Percentiles rank a stretch among this genome's conserved stretches.
Evolutionary conservation across 2,329 filamentous ascomycete genomes (phyloP).

Genomic region (Colletotrichum musicola): DNA sequence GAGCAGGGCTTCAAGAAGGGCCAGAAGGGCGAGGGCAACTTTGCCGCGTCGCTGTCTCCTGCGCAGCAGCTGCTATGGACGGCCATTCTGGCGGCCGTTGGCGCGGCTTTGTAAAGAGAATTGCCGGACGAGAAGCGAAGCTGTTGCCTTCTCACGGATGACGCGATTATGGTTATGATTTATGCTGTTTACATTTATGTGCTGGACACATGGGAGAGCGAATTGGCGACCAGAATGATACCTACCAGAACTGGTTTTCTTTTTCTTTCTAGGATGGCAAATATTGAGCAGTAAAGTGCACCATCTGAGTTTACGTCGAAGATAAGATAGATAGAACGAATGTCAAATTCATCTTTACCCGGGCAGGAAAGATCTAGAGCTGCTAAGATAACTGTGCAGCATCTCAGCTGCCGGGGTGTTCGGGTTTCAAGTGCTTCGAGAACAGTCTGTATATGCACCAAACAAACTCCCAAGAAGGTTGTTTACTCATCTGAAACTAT

Average conservation of each 20-base stretch:
- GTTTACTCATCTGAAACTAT: too few species aligned
- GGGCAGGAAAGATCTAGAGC: too few species aligned
- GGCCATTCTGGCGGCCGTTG: background rate
- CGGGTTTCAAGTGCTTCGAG: too few species aligned
- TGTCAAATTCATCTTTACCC: too few species aligned
- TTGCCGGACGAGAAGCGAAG: background rate
- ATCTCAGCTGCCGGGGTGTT: too few species aligned
- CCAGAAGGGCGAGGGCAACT: slow-evolving; percentile 26
- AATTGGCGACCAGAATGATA: background rate
- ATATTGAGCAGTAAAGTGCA: too few species aligned
- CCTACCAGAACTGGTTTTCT: background rate
- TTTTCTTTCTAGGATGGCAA: background rate
- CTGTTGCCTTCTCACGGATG: background rate
- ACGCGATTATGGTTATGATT: background rate
- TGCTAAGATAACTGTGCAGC: too few species aligned
- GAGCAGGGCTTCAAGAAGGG: slow-evolving; percentile 53
- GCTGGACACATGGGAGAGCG: background rate
- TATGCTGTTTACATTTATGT: background rate
- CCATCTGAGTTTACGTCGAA: too few species aligned
- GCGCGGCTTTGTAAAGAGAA: background rate
- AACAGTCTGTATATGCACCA: too few species aligned
- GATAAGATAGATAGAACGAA: too few species aligned
- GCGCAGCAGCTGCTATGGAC: background rate
- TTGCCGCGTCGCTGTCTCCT: slow-evolving; percentile 12
- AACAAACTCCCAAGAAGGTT: too few species aligned